Conservation (phyloP, 1,284 basidiomycete genomes). For the Ustilago curta region DNA sequence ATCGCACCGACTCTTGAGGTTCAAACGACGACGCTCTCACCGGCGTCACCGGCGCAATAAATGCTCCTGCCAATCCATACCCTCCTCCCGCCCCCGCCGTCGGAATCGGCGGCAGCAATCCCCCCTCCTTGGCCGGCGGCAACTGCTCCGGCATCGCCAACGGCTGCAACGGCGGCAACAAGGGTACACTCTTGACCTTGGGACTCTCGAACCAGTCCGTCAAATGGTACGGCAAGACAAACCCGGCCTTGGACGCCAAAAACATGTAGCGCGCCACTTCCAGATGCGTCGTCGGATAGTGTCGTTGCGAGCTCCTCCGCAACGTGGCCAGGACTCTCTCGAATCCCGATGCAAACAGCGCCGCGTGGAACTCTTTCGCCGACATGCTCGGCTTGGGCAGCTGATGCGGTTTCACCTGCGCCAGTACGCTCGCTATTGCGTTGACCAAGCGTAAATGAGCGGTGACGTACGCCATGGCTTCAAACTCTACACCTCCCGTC, state of each 20-base stretch:
- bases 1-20: neutral
- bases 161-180: slow-evolving; percentile 32
- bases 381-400: slow-evolving; percentile 27
- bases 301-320: slow-evolving; percentile 48
- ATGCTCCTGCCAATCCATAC: slow-evolving; percentile 27
- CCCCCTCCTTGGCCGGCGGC: neutral
- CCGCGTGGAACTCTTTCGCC: slow-evolving; percentile 47
- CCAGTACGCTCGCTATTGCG: slow-evolving; percentile 32
- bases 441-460: slow-evolving; percentile 57
- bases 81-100: slow-evolving; percentile 4
- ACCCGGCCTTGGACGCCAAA: slow-evolving; percentile 24
- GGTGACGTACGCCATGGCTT: slow-evolving; percentile 89
- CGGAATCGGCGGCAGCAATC: neutral
- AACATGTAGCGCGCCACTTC: slow-evolving; percentile 56
- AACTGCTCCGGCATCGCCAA: neutral
- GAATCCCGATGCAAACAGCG: slow-evolving; percentile 54
- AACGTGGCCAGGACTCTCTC: slow-evolving; percentile 54
- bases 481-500: slow-evolving; percentile 97
- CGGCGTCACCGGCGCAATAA: slow-evolving; percentile 20
- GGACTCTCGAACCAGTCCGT: slow-evolving; percentile 43
- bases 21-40: slow-evolving; percentile 17
- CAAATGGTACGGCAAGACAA: slow-evolving; percentile 31
- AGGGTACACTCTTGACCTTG: slow-evolving; percentile 9
- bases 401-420: slow-evolving; percentile 25
- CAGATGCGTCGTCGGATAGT: slow-evolving; percentile 63